phyloP scores from a whole-genome alignment of 331 rosid species.

The Quercus lobata region DNA sequence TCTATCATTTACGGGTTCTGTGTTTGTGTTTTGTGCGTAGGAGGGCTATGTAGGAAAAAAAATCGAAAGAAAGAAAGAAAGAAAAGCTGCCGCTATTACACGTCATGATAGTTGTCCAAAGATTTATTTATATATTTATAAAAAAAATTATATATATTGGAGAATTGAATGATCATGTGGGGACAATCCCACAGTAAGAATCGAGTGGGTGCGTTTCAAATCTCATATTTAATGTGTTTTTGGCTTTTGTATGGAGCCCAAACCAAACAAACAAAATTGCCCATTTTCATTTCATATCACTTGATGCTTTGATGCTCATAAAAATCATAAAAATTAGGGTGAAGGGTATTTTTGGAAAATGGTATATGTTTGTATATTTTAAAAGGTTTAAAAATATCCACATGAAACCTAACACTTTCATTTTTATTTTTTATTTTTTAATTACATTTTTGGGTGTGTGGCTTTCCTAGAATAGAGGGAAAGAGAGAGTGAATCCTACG shows the following conservation, averaged over 20 bases:
- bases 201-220: neutral
- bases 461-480: neutral
- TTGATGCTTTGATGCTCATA: too few relatives aligned
- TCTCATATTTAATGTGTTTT: neutral
- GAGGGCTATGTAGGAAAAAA: too few relatives aligned
- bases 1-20: neutral
- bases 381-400: neutral
- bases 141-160: neutral
- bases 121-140: too few relatives aligned
- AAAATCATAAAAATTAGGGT: neutral
- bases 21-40: neutral
- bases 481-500: conserved; percentile 10
- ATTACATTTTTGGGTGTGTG: too few relatives aligned
- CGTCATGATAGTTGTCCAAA: conserved; percentile 44
- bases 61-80: neutral
- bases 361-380: neutral
- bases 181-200: neutral
- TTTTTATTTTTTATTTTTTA: too few relatives aligned
- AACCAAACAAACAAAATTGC: neutral
- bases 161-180: neutral
- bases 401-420: neutral
- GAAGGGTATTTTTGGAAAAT: neutral
- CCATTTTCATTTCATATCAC: too few relatives aligned
- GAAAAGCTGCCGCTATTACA: conserved; percentile 34
- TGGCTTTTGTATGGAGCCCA: neutral